Conservation (phyloP, 768 basidiomycete species). For the Boletus tomentosulus region DNA sequence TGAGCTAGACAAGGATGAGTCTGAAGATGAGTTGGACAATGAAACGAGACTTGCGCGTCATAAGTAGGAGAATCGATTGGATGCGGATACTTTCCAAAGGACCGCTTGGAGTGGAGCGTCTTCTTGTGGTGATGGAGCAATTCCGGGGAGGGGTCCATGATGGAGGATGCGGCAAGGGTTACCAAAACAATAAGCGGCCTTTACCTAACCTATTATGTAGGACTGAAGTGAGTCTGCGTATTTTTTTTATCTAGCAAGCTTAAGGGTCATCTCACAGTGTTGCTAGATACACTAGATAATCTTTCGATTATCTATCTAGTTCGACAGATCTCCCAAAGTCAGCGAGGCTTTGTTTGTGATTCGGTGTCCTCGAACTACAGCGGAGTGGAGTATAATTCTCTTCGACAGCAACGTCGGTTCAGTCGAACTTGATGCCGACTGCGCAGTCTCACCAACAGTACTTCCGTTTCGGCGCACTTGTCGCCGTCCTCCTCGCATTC, state of each 20-base stretch:
- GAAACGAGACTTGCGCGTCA: slow-evolving; percentile 51
- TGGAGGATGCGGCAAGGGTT: not conserved
- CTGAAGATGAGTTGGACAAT: not conserved
- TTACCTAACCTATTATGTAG: no score
- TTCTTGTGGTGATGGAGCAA: slow-evolving; percentile 32
- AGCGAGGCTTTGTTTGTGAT: no score
- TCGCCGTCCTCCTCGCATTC: slow-evolving; percentile 8
- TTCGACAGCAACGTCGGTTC: no score
- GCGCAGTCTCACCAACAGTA: not conserved
- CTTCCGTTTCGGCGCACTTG: not conserved
- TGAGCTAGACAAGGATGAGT: slow-evolving; percentile 44
- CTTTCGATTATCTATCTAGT: no score
- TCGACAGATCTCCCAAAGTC: no score
- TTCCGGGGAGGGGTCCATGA: slow-evolving; percentile 24
- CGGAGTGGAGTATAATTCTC: no score
- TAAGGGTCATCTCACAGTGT: no score
- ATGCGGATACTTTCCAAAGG: slow-evolving; percentile 65
- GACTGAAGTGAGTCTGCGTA: no score
- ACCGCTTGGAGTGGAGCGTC: slow-evolving; percentile 47
- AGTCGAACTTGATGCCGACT: not conserved
- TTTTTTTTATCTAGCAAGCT: no score
- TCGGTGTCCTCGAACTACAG: no score
- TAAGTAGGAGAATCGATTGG: slow-evolving; percentile 69
- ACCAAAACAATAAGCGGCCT: no score
- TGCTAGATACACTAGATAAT: no score